Evolutionary conservation across 1,284 basidiomycete genomes (phyloP), one percentile per base, ranked within the genome.

Genomic region (Cryptococcus sp.): DNA sequence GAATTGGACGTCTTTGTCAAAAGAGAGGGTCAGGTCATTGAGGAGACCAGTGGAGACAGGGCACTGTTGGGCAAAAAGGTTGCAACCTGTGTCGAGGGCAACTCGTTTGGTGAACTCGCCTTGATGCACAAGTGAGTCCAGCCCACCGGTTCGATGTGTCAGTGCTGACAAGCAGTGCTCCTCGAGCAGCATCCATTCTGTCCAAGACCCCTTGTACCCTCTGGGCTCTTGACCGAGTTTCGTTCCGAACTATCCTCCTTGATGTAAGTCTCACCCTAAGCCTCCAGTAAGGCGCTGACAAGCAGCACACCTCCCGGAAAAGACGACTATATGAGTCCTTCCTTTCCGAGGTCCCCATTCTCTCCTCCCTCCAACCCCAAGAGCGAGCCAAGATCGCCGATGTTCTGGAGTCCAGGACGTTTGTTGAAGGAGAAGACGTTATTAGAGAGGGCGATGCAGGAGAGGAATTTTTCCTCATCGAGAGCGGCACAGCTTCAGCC

Each of bases 361-460:
- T 98, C 44, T 84, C 87, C 37, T 88, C 88, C 11, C 82, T 98
- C 32, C 85, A 87, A 64, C 82, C 86, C 2, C 83, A 87, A 51
- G 92, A 98, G 74, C 82, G 91, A 46, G 92, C 91, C 78, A 98
- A 98, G 78, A 91, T 98, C 58, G 91, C 93, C 52, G 94, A 98
- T 73, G 91, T 93, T 14, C 82, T 98, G 36, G 86, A 91, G 62
- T 88, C 91, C 63, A 81, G 81, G 56, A 83, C 87, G 22, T 91
- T 91, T 73, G 77, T 82, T 45, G 85, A 89, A 57, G 93, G 91
- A 19, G 85, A 92, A 62, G 82, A 85, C 14, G 88, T 98, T 18
- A 88, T 98, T 51, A 80, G 79, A 48, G 87, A 98, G 72, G 94
- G 94, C 52, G 94, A 98, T 61, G 84, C 88, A 73, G 94, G 96